These are phyloP conservation scores for Colletotrichum gloeosporioides DNA, from an alignment of 2,329 filamentous ascomycete genomes.

Conservation along the genomic window DNA sequence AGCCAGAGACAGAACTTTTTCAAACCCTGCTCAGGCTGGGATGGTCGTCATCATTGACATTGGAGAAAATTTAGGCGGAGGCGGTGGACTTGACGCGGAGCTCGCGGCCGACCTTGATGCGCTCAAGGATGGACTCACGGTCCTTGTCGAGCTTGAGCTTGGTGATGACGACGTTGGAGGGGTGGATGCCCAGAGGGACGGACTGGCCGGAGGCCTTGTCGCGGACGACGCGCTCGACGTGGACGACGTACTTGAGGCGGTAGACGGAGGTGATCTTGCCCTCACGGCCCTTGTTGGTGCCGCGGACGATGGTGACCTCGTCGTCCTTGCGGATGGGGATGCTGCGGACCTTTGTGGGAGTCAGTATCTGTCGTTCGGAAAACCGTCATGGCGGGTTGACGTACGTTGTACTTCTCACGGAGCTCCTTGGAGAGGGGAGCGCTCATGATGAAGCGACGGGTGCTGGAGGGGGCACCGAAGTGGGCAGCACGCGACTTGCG, in stretches of 20 bases:
- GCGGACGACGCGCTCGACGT: conserved; percentile 94
- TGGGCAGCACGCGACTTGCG: conserved; percentile 99
- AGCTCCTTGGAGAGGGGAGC: conserved; percentile 96
- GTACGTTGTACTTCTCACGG: conserved; percentile 98
- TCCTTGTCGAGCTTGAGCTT: conserved; percentile 99
- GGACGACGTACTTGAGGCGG: conserved; percentile 96
- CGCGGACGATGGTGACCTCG: conserved; percentile 91
- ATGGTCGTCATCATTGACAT: background rate
- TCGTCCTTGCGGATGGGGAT: conserved; percentile 98
- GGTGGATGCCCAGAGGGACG: conserved; percentile 92
- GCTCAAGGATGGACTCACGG: conserved; percentile 85
- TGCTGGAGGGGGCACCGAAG: conserved; percentile 93
- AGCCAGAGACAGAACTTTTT: background rate
- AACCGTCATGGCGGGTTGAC: conserved; percentile 34
- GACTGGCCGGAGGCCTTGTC: conserved; percentile 98
- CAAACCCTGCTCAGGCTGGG: background rate
- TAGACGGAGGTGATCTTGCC: conserved; percentile 98
- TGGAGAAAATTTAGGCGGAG: conserved; percentile 52
- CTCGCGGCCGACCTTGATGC: conserved; percentile 83
- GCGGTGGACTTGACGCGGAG: conserved; percentile 74
- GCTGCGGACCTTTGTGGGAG: conserved; percentile 75
- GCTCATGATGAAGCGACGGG: conserved; percentile 96
- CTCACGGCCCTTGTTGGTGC: conserved; percentile 95
- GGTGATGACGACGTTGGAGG: conserved; percentile 97
- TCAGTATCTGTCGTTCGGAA: background rate